phyloP scores from a whole-genome alignment of 352 stramenopile genomes.

The Phytophthora quininea region DNA sequence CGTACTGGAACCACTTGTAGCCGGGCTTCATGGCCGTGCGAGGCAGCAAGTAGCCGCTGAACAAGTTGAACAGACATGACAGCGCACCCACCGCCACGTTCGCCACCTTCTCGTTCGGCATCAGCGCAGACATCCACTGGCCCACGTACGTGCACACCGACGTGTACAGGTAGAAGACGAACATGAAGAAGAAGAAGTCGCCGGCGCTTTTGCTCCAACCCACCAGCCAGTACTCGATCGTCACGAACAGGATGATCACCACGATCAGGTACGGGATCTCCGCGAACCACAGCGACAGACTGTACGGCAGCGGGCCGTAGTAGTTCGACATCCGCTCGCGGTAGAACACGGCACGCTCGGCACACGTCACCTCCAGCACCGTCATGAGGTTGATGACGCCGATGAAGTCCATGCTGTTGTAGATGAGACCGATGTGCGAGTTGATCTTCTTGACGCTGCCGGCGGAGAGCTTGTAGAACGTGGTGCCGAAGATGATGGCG shows the following conservation, averaged over 20 bases:
- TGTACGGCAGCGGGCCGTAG: slow-evolving; percentile 72
- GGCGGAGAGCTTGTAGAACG: slow-evolving; percentile 56
- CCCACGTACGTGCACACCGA: slow-evolving; percentile 68
- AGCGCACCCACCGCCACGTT: slow-evolving; percentile 75
- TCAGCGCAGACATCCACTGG: slow-evolving; percentile 78
- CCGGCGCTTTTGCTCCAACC: slow-evolving; percentile 36
- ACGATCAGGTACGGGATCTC: slow-evolving; percentile 69
- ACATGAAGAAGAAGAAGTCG: slow-evolving; percentile 52
- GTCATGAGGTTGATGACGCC: slow-evolving; percentile 66
- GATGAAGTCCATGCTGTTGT: slow-evolving; percentile 78
- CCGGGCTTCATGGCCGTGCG: slow-evolving; percentile 52
- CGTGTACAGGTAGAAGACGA: slow-evolving; percentile 67
- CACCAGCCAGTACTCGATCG: slow-evolving; percentile 72
- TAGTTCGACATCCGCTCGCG: slow-evolving; percentile 75
- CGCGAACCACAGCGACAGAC: slow-evolving; percentile 62
- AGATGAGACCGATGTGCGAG: slow-evolving; percentile 72
- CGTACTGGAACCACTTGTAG: slow-evolving; percentile 79
- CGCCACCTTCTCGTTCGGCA: slow-evolving; percentile 76
- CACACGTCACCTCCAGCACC: slow-evolving; percentile 51
- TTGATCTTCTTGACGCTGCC: slow-evolving; percentile 49
- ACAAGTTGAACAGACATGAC: slow-evolving; percentile 75
- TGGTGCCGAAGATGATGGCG: slow-evolving; percentile 67
- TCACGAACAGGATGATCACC: slow-evolving; percentile 54
- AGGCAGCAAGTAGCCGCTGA: slow-evolving; percentile 60
- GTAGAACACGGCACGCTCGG: slow-evolving; percentile 62